Evolutionary conservation across 768 basidiomycete species (phyloP).

Genomic region (Leccinellum rugosiceps): DNA sequence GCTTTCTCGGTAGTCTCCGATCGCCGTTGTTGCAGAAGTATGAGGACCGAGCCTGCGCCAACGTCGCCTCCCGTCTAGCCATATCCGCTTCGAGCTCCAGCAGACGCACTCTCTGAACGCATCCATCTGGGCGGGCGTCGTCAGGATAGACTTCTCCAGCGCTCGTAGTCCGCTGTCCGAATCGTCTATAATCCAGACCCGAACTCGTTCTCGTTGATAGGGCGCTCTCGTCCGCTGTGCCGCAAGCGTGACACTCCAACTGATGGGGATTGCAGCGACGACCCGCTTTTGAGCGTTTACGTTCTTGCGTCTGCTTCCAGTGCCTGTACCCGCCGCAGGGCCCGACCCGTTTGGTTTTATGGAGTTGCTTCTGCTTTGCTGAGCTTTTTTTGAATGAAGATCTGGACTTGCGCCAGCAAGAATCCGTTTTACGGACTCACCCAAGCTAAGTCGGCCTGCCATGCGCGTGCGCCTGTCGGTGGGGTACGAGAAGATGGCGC

Average conservation of each 20-base stretch:
- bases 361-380: neutral
- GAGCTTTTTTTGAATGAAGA: too few species aligned
- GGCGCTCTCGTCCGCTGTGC: neutral
- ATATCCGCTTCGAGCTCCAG: constrained; percentile 26
- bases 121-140: constrained; percentile 23
- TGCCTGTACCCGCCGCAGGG: neutral
- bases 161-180: constrained; percentile 9
- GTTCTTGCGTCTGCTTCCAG: constrained; percentile 7
- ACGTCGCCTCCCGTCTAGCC: constrained; percentile 4
- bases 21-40: neutral
- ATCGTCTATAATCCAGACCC: neutral
- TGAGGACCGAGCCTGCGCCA: neutral
- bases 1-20: too few species aligned
- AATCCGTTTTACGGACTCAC: too few species aligned
- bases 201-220: neutral
- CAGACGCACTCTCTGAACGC: constrained; percentile 22
- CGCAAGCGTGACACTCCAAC: neutral
- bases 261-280: constrained; percentile 31
- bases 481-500: too few species aligned
- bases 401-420: too few species aligned
- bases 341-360: neutral
- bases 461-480: too few species aligned
- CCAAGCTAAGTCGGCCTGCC: too few species aligned
- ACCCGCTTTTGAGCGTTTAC: constrained; percentile 15
- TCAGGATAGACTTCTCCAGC: constrained; percentile 20